Conservation (phyloP, 2,329 filamentous ascomycete genomes). For the Chaetomium sp. region DNA sequence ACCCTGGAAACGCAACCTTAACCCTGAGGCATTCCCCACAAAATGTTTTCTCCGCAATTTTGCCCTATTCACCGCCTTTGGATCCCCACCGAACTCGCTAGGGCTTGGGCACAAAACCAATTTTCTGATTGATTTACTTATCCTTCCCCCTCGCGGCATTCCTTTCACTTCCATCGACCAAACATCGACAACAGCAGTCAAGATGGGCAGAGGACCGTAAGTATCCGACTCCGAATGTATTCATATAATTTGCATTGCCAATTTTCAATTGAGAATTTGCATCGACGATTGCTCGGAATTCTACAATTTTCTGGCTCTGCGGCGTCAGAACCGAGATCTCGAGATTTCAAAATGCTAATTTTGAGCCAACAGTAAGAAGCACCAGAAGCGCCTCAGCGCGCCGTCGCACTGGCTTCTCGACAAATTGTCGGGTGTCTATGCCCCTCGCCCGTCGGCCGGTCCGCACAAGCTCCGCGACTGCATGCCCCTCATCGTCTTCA, state of each 20-base stretch:
- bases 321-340: background rate
- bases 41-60: conserved; percentile 4
- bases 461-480: conserved; percentile 99
- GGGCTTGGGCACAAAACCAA: conserved; percentile 25
- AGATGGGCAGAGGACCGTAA: conserved; percentile 50
- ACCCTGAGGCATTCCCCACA: background rate
- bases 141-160: conserved; percentile 20
- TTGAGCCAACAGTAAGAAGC: conserved; percentile 72
- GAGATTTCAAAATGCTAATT: conserved; percentile 20
- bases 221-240: conserved; percentile 22
- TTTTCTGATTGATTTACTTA: conserved; percentile 21
- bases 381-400: conserved; percentile 99
- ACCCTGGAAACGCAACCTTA: background rate
- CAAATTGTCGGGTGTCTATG: conserved; percentile 93
- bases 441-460: conserved; percentile 67
- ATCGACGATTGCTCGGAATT: background rate
- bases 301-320: background rate
- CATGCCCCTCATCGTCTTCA: conserved; percentile 98
- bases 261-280: background rate
- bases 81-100: conserved; percentile 21
- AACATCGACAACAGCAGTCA: conserved; percentile 32
- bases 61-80: conserved; percentile 19
- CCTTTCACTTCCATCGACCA: conserved; percentile 25
- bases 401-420: conserved; percentile 99
- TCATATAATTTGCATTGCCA: background rate